Conservation (phyloP, 2,329 filamentous ascomycete genomes). For the Aspergillus sp. region DNA sequence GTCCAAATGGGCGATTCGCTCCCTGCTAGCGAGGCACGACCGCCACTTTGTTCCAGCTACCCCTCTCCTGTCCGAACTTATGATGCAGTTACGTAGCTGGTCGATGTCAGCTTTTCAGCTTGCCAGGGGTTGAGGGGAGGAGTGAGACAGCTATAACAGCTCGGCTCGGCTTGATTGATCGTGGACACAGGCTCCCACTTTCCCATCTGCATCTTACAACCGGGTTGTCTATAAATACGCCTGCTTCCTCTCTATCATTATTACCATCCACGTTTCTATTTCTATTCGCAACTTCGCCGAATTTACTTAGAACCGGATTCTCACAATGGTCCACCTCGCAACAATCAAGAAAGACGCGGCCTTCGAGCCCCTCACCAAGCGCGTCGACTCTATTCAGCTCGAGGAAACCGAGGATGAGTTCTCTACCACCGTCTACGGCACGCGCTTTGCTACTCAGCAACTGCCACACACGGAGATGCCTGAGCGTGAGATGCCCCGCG, state of each 20-base stretch:
- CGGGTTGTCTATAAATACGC: not conserved
- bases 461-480: conserved; percentile 85
- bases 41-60: not conserved
- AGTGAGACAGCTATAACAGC: not conserved
- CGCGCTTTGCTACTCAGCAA: conserved; percentile 75
- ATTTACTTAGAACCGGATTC: not conserved
- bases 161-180: not conserved
- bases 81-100: not conserved
- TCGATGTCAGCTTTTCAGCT: too few species aligned
- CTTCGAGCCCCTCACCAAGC: conserved; percentile 36
- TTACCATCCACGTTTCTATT: not conserved
- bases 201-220: not conserved
- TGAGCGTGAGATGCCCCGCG: conserved; percentile 82
- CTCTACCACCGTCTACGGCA: conserved; percentile 84
- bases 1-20: conserved; percentile 1
- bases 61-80: conserved; percentile 6
- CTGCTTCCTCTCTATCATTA: not conserved
- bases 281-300: not conserved
- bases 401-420: conserved; percentile 49
- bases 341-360: conserved; percentile 38
- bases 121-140: not conserved
- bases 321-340: conserved; percentile 44
- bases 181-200: too few species aligned
- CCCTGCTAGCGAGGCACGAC: not conserved
- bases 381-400: conserved; percentile 50